Conservation (phyloP, 2,329 filamentous ascomycete genomes). For the Aspergillus chevalieri region DNA sequence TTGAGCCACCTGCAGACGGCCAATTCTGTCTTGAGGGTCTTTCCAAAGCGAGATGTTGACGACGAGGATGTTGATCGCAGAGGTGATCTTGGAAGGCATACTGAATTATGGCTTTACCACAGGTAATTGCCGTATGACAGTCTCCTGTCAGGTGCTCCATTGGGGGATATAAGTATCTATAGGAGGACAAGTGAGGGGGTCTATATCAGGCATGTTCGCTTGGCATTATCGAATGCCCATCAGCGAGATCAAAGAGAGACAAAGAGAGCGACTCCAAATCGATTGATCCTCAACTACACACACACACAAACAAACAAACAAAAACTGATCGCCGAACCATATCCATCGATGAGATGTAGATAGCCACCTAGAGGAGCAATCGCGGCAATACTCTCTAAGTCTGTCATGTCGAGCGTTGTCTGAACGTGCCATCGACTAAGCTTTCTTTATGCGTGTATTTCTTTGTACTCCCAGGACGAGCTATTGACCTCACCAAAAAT, state of each 20-base stretch:
- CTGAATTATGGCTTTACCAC: not conserved
- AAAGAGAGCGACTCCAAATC: not conserved
- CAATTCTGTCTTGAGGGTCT: constrained; percentile 17
- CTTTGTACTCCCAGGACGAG: not conserved
- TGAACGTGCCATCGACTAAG: not conserved
- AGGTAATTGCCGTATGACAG: no score
- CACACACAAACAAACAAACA: no score
- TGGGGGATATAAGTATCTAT: no score
- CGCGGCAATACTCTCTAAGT: not conserved
- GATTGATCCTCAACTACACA: no score
- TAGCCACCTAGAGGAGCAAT: not conserved
- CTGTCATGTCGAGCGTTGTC: not conserved
- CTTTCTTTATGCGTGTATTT: not conserved
- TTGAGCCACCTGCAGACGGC: constrained; percentile 29
- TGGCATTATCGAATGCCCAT: not conserved
- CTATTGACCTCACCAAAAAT: not conserved
- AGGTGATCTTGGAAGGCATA: not conserved
- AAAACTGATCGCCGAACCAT: not conserved
- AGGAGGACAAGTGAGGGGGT: not conserved
- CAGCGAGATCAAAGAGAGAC: not conserved
- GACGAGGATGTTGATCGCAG: constrained; percentile 28
- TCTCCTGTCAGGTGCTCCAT: no score
- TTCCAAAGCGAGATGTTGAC: constrained; percentile 37
- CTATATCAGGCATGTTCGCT: not conserved
- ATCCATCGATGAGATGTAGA: not conserved